phyloP scores from a whole-genome alignment of 768 basidiomycete genomes.

The Leccinum boreale region DNA sequence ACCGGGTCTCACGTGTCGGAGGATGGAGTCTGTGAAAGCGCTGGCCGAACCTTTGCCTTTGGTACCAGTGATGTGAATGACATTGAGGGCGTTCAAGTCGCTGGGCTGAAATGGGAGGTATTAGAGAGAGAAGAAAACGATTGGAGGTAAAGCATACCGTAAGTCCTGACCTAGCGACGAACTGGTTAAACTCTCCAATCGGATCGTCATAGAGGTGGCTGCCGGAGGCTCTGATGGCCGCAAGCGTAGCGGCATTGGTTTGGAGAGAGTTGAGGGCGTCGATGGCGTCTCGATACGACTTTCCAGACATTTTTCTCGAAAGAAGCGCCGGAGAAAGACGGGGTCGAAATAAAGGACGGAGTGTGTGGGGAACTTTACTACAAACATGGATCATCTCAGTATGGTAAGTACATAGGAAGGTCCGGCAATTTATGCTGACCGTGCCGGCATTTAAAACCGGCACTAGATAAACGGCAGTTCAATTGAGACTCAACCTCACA shows the following conservation, averaged over 20 bases:
- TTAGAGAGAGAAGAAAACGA: conserved; percentile 7
- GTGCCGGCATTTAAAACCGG: background rate
- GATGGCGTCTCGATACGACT: conserved; percentile 70
- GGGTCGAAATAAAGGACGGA: conserved; percentile 8
- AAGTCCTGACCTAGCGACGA: conserved; percentile 83
- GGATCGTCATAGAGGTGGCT: conserved; percentile 50
- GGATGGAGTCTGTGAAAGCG: conserved; percentile 85
- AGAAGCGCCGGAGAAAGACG: conserved; percentile 2
- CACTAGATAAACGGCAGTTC: background rate
- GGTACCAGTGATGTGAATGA: conserved; percentile 95
- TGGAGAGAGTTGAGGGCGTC: conserved; percentile 77
- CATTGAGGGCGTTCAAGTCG: conserved; percentile 84
- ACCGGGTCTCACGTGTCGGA: conserved; percentile 67
- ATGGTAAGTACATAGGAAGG: background rate
- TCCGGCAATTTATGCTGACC: background rate
- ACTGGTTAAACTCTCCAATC: conserved; percentile 89
- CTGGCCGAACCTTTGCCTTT: conserved; percentile 98
- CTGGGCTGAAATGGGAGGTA: conserved; percentile 49
- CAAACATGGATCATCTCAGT: conserved; percentile 6
- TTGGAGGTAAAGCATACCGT: conserved; percentile 45
- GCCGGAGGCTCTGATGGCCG: conserved; percentile 75
- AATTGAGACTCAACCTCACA: background rate
- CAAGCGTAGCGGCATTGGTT: conserved; percentile 90
- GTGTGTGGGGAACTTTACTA: background rate
- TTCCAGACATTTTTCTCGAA: conserved; percentile 47